Conservation (phyloP, 2,329 filamentous ascomycete genomes). For the Curvularia spicifera region DNA sequence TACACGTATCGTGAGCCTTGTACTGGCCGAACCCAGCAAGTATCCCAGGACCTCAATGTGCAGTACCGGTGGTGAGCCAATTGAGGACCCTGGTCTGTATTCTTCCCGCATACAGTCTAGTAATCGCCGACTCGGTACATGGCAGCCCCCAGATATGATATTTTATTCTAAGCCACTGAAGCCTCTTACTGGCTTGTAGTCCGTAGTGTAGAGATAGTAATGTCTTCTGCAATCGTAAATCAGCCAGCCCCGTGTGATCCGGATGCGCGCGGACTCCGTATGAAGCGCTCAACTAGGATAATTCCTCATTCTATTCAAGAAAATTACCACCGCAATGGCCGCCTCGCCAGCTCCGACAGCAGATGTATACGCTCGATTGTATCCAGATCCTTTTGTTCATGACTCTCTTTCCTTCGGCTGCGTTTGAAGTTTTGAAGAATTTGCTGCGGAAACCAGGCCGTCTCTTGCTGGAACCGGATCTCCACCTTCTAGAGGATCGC, state of each 20-base stretch:
- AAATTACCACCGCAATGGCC: conserved; percentile 42
- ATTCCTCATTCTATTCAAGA: conserved; percentile 48
- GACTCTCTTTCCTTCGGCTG: conserved; percentile 52
- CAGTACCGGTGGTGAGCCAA: conserved; percentile 54
- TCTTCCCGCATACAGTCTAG: conserved; percentile 55
- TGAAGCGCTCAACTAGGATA: conserved; percentile 38
- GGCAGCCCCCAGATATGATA: conserved; percentile 52
- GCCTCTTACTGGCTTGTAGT: conserved; percentile 48
- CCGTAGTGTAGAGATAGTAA: conserved; percentile 49
- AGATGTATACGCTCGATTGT: conserved; percentile 24
- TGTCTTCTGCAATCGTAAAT: conserved; percentile 28
- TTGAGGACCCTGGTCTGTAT: conserved; percentile 51
- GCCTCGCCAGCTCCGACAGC: conserved; percentile 46
- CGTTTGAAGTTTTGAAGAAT: not conserved
- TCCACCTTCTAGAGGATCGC: conserved; percentile 30
- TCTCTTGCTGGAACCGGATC: conserved; percentile 46
- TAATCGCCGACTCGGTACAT: conserved; percentile 52
- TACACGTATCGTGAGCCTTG: conserved; percentile 51
- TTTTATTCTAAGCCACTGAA: conserved; percentile 53
- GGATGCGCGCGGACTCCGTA: conserved; percentile 56
- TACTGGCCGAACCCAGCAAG: conserved; percentile 41
- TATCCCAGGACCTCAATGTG: conserved; percentile 54
- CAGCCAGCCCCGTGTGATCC: conserved; percentile 31
- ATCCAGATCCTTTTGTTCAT: conserved; percentile 15
- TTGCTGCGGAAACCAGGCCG: not conserved